These are phyloP conservation scores for Backusella liffmaniae DNA, from an alignment of 192 early-diverging fungal genomes.

Conservation along the genomic window DNA sequence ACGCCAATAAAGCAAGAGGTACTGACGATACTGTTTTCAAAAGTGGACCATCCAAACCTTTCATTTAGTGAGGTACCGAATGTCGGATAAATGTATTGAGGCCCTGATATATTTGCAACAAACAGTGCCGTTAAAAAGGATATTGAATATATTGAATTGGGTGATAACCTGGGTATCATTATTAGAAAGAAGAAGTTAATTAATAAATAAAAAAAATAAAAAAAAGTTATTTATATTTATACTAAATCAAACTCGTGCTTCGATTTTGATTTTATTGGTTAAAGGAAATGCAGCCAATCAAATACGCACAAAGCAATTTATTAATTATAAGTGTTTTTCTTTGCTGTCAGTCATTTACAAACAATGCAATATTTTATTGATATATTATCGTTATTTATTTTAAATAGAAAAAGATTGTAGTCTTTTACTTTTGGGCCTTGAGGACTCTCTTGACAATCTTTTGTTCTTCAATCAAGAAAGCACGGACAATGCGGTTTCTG, in stretches of 20 bases:
- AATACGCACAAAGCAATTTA: not conserved
- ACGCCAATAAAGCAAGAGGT: conserved; percentile 27
- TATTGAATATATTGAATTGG: not conserved
- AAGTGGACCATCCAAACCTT: conserved; percentile 23
- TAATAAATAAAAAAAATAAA: no score
- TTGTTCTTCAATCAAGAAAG: conserved; percentile 99
- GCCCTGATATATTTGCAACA: conserved; percentile 29
- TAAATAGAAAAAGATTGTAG: not conserved
- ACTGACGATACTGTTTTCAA: conserved; percentile 32
- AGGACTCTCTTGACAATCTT: conserved; percentile 99
- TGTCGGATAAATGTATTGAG: conserved; percentile 32
- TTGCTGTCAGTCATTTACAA: not conserved
- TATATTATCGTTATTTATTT: not conserved
- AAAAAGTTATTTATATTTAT: not conserved
- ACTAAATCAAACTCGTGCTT: not conserved
- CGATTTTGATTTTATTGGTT: not conserved
- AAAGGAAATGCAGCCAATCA: not conserved
- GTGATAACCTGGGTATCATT: not conserved
- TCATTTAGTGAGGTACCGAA: conserved; percentile 22
- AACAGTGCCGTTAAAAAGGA: conserved; percentile 24
- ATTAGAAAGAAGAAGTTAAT: no score
- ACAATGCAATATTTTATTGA: not conserved
- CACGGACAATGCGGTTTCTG: conserved; percentile 87
- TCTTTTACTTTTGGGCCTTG: conserved; percentile 65
- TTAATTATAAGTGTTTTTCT: not conserved